Evolutionary conservation across 176 grass and related monocot species (phyloP).

Genomic region (Phyllostachys edulis): DNA sequence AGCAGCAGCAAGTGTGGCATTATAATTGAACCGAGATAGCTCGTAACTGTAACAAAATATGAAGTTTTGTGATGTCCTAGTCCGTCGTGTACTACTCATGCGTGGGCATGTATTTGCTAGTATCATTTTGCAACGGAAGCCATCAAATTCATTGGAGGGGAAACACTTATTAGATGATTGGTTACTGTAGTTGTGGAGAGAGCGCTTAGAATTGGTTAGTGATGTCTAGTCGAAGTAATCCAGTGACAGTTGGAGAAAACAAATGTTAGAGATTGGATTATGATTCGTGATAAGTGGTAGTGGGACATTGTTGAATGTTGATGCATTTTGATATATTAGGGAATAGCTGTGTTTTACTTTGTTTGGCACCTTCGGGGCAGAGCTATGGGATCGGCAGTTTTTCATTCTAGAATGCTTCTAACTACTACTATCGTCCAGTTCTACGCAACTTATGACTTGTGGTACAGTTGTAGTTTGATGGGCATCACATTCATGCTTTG

Average conservation of each 20-base stretch:
- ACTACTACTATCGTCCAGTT: neutral
- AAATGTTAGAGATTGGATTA: neutral
- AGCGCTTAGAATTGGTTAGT: neutral
- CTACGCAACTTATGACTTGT: neutral
- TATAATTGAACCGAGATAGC: neutral
- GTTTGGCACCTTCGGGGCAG: no score
- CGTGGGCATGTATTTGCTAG: no score
- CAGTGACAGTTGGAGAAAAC: neutral
- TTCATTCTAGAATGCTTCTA: neutral
- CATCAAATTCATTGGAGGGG: neutral
- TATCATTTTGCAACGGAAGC: neutral
- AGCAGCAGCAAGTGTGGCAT: neutral
- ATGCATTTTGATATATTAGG: neutral
- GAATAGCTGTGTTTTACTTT: no score
- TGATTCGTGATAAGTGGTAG: neutral
- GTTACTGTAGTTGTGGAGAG: neutral
- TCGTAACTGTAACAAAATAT: neutral
- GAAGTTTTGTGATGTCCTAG: neutral
- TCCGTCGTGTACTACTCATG: neutral
- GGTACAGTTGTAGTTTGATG: constrained; percentile 2
- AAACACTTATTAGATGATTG: neutral
- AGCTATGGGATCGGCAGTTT: neutral
- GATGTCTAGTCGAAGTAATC: neutral
- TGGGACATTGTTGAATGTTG: neutral
- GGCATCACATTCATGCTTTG: neutral